A percentile compares a stretch with the other conserved stretches of the same genome.
These are phyloP conservation scores for Teunomyces panamensis DNA, from an alignment of 805 yeast species.

Conservation along the genomic window DNA sequence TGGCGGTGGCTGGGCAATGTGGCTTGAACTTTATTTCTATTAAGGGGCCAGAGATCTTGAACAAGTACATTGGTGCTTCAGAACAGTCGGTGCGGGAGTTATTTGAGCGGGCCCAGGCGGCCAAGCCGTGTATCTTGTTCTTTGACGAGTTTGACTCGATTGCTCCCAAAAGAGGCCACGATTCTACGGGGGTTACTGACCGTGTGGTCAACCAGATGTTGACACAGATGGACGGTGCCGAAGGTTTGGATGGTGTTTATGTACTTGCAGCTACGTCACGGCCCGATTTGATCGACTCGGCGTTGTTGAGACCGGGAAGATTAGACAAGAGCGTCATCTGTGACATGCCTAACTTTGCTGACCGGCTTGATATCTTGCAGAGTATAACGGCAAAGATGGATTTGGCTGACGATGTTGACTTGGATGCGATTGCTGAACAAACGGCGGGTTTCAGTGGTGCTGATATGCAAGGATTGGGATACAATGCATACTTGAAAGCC, in stretches of 20 bases:
- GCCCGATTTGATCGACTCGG: slow-evolving; percentile 94
- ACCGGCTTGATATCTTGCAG: slow-evolving; percentile 68
- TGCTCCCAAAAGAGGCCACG: slow-evolving; percentile 98
- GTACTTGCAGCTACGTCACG: slow-evolving; percentile 95
- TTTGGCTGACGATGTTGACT: slow-evolving; percentile 46
- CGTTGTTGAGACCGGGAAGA: slow-evolving; percentile 92
- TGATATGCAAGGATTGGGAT: slow-evolving; percentile 87
- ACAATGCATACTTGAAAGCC: slow-evolving; percentile 87
- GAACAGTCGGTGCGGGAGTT: slow-evolving; percentile 92
- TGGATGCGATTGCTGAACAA: slow-evolving; percentile 50
- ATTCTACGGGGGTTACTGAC: slow-evolving; percentile 96
- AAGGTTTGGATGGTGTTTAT: slow-evolving; percentile 94
- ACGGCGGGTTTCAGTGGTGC: slow-evolving; percentile 91
- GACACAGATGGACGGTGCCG: slow-evolving; percentile 98
- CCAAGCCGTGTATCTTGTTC: slow-evolving; percentile 88
- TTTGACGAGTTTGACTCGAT: slow-evolving; percentile 96
- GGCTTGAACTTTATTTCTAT: slow-evolving; percentile 90
- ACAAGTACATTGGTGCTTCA: slow-evolving; percentile 95
- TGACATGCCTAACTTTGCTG: slow-evolving; percentile 73
- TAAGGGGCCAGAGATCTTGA: slow-evolving; percentile 93
- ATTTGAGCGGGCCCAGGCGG: slow-evolving; percentile 91
- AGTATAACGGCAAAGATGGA: slow-evolving; percentile 62
- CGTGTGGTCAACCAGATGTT: slow-evolving; percentile 95
- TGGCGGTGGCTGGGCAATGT: slow-evolving; percentile 91
- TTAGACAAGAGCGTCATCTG: slow-evolving; percentile 89